Percentiles rank a stretch among this genome's conserved stretches.
These are phyloP conservation scores for Claviceps fusiformis DNA, from an alignment of 2,329 filamentous ascomycete species.

Conservation along the genomic window DNA sequence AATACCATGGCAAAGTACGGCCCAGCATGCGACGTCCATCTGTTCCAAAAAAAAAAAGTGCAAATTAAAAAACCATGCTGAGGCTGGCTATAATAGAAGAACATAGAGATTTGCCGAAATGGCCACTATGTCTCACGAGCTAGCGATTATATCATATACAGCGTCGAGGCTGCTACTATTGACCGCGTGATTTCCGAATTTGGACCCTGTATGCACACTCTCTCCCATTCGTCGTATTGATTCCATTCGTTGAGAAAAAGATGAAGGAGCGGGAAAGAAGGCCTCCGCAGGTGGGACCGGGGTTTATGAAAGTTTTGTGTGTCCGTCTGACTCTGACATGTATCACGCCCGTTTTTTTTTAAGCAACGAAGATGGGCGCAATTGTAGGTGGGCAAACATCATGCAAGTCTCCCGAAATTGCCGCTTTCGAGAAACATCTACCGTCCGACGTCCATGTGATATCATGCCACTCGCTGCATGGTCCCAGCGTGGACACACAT, in stretches of 20 bases:
- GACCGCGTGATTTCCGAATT: constrained; percentile 76
- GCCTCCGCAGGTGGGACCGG: no score
- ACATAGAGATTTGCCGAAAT: constrained; percentile 81
- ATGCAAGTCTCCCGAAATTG: constrained; percentile 93
- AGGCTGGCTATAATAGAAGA: constrained; percentile 41
- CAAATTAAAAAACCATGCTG: constrained; percentile 25
- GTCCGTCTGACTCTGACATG: constrained; percentile 2
- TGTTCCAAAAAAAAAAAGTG: background rate
- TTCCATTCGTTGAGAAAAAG: background rate
- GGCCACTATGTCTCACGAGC: constrained; percentile 89
- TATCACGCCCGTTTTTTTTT: background rate
- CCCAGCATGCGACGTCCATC: constrained; percentile 6
- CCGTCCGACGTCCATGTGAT: constrained; percentile 84
- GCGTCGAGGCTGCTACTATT: constrained; percentile 87
- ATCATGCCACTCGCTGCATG: constrained; percentile 92
- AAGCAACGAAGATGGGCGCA: constrained; percentile 86
- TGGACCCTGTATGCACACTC: constrained; percentile 60
- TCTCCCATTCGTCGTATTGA: constrained; percentile 4
- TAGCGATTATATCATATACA: constrained; percentile 99
- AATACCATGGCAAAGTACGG: constrained; percentile 78
- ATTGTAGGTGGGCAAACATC: constrained; percentile 97
- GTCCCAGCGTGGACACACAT: constrained; percentile 73
- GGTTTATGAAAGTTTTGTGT: background rate
- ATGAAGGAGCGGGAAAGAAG: no score
- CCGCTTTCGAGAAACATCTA: constrained; percentile 79